Evolutionary conservation across 2,329 filamentous ascomycete genomes (phyloP).

Genomic region (Epichloe festucae): DNA sequence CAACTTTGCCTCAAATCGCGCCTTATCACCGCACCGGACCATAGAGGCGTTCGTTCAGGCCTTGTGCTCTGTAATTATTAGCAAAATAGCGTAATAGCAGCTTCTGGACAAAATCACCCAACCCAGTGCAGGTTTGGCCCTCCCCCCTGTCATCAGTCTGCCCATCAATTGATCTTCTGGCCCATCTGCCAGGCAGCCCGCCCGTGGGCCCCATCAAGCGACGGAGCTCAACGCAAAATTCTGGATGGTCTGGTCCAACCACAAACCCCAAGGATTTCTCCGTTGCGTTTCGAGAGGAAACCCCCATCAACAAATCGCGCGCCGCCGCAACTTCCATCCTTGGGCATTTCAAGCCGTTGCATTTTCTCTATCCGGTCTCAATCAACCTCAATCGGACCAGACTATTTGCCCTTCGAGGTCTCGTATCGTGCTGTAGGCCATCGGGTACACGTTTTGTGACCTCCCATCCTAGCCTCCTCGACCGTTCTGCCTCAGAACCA

Average conservation of each 20-base stretch:
- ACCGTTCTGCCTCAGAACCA: constrained; percentile 13
- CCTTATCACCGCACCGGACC: too few species aligned
- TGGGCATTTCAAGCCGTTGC: constrained; percentile 3
- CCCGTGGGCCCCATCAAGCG: constrained; percentile 12
- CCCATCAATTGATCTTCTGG: neutral
- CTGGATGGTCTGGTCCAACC: constrained; percentile 15
- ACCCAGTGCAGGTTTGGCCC: neutral
- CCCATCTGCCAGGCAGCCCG: neutral
- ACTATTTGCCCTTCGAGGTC: neutral
- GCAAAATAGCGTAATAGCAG: too few species aligned
- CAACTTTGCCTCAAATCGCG: too few species aligned
- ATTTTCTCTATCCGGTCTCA: constrained; percentile 9
- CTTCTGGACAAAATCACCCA: neutral
- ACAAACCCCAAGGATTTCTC: constrained; percentile 23
- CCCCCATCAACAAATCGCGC: constrained; percentile 21
- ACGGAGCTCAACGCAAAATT: constrained; percentile 31
- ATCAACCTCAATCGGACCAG: constrained; percentile 5
- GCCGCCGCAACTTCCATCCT: constrained; percentile 5
- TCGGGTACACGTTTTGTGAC: neutral
- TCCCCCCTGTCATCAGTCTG: neutral
- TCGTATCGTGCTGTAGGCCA: neutral
- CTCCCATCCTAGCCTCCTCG: constrained; percentile 11
- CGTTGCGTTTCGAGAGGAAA: constrained; percentile 16
- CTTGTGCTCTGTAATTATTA: too few species aligned
- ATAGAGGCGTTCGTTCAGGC: too few species aligned